These are phyloP conservation scores for Garcia nutans DNA, from an alignment of 345 rosid species.

Conservation along the genomic window DNA sequence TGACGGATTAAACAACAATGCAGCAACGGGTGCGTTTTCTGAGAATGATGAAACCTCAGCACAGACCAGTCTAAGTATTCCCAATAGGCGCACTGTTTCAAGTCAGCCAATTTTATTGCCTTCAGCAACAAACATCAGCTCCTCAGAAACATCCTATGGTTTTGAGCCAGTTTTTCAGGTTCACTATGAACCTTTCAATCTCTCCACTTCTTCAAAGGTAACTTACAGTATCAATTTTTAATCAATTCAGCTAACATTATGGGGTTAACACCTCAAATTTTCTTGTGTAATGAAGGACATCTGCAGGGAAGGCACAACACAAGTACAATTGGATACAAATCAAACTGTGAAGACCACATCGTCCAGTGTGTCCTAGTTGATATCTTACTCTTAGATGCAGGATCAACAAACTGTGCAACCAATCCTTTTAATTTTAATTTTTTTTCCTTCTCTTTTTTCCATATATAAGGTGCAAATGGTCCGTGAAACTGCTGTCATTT, in stretches of 20 bases:
- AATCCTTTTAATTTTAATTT: not conserved
- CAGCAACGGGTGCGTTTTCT: conserved; percentile 33
- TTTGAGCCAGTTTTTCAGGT: conserved; percentile 38
- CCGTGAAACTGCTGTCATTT: conserved; percentile 28
- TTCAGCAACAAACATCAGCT: conserved; percentile 23
- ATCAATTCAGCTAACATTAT: conserved; percentile 4
- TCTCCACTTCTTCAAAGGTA: conserved; percentile 46
- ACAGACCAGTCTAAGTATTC: conserved; percentile 27
- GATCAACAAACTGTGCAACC: conserved; percentile 5
- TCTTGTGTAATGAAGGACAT: conserved; percentile 38
- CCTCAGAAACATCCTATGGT: conserved; percentile 37
- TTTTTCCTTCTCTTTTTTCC: not conserved
- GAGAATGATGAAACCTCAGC: conserved; percentile 35
- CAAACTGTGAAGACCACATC: conserved; percentile 35
- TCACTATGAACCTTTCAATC: conserved; percentile 36
- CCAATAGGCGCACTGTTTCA: conserved; percentile 31
- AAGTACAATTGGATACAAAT: conserved; percentile 33
- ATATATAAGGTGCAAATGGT: conserved; percentile 24
- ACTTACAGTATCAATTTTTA: conserved; percentile 6
- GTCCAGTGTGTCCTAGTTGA: conserved; percentile 39
- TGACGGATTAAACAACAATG: conserved; percentile 32
- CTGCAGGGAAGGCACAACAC: conserved; percentile 33
- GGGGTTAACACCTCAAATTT: conserved; percentile 5
- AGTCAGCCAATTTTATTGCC: conserved; percentile 32
- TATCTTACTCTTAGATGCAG: conserved; percentile 15